Evolutionary conservation across 1,284 basidiomycete genomes (phyloP), one percentile per base, ranked within the genome.

Genomic region (Wolfiporia cocos): DNA sequence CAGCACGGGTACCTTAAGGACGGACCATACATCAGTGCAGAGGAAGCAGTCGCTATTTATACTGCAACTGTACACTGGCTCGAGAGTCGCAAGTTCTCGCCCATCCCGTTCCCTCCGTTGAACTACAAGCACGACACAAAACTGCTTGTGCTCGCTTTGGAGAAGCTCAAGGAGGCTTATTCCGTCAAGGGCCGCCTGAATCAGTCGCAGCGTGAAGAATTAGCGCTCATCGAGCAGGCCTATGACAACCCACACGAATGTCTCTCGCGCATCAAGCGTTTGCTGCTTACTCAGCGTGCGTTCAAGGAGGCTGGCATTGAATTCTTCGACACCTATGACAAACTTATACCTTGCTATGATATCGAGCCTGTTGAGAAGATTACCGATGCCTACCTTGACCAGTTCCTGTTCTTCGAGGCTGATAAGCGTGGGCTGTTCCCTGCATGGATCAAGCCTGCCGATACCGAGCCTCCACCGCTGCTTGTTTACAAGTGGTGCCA

Each of bases 51-150:
- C 15, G 93, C 93, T 2, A 92, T 97, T 58, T 97, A 97, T 66
- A 95, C 93, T 0, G 91, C 92, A 14, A 97, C 93, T 0, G 94
- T 96, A 3, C 93, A 97, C 66, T 98, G 93, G 93, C 74, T 97
- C 21, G 94, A 98, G 65, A 92, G 86, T 56, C 78, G 93, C 52
- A 96, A 97, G 63, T 97, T 94, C 64, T 87, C 92, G 5, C 94
- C 94, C 1, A 98, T 97, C 54, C 93, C 94, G 34, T 98, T 98
- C 83, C 94, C 94, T 73, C 94, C 94, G 3, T 69, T 98, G 26
- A 95, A 92, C 30, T 97, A 98, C 70, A 97, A 97, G 70, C 94
- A 97, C 57, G 94, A 97, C 64, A 97, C 94, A 30, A 97, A 97
- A 65, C 72, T 98, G 40, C 74, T 97, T 22, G 93, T 98, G 3